Evolutionary conservation across 2,329 filamentous ascomycete species (phyloP).

Genomic region (Scytalidium sp.): DNA sequence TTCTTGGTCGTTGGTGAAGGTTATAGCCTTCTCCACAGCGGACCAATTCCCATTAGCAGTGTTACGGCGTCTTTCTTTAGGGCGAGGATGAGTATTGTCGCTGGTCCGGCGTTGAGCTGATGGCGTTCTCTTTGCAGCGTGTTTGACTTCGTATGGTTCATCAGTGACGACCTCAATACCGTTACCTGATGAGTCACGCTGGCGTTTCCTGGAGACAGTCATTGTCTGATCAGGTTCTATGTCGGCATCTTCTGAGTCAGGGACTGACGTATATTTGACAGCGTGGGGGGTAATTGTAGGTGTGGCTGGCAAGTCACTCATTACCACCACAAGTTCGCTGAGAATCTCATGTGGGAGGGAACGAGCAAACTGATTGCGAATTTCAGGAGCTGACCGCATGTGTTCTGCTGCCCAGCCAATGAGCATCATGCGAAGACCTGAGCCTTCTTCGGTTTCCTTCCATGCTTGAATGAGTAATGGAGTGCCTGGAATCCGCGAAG

Average conservation of each 20-base stretch:
- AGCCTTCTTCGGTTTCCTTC: slow-evolving; percentile 59
- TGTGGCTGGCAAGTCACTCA: slow-evolving; percentile 48
- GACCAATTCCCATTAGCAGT: background rate
- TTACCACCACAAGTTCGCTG: slow-evolving; percentile 59
- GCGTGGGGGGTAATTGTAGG: slow-evolving; percentile 13
- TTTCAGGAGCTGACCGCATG: slow-evolving; percentile 51
- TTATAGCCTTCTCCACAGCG: slow-evolving; percentile 4
- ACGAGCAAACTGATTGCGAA: slow-evolving; percentile 55
- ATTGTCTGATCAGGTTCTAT: background rate
- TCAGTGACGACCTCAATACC: background rate
- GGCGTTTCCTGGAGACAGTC: background rate
- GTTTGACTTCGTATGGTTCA: background rate
- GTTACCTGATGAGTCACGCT: background rate
- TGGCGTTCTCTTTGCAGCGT: background rate
- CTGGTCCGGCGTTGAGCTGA: background rate
- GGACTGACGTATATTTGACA: background rate
- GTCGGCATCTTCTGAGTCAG: background rate
- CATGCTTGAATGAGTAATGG: slow-evolving; percentile 59
- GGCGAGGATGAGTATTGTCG: slow-evolving; percentile 27
- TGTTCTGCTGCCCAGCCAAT: slow-evolving; percentile 63
- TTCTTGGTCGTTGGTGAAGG: slow-evolving; percentile 35
- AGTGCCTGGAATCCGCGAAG: slow-evolving; percentile 54
- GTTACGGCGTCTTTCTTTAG: background rate
- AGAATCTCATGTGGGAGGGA: slow-evolving; percentile 60
- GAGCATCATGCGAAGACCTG: slow-evolving; percentile 55